phyloP scores from a whole-genome alignment of 176 grass and related monocot species.

The Phragmites australis region DNA sequence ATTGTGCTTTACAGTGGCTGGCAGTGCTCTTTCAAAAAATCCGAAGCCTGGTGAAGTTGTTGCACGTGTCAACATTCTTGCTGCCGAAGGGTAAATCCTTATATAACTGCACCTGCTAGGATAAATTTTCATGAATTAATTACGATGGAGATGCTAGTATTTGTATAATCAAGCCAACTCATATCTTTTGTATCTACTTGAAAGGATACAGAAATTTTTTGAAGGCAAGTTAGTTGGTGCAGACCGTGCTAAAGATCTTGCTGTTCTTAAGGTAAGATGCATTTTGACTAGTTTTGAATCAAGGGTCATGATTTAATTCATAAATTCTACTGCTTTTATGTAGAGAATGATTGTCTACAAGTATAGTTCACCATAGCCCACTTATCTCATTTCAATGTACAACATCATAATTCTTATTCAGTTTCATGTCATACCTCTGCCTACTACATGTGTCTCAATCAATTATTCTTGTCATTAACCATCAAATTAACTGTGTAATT shows the following conservation, averaged over 20 bases:
- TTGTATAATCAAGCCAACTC: slow-evolving; percentile 20
- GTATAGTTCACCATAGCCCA: neutral
- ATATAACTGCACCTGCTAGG: slow-evolving; percentile 9
- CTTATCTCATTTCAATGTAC: slow-evolving; percentile 14
- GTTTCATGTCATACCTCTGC: neutral
- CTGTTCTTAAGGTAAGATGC: slow-evolving; percentile 72
- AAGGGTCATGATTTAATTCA: neutral
- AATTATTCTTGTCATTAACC: neutral
- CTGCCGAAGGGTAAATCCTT: slow-evolving; percentile 73
- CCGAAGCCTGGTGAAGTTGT: slow-evolving; percentile 78
- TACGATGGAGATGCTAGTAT: neutral
- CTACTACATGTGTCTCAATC: neutral
- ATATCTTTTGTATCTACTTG: slow-evolving; percentile 29
- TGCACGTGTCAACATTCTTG: slow-evolving; percentile 94
- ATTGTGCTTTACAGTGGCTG: slow-evolving; percentile 57
- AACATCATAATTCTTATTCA: neutral
- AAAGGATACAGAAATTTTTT: slow-evolving; percentile 95
- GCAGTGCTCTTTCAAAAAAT: slow-evolving; percentile 89
- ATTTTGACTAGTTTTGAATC: slow-evolving; percentile 33
- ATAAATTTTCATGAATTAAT: slow-evolving; percentile 23
- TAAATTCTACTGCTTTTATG: neutral
- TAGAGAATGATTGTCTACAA: neutral
- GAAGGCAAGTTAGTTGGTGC: slow-evolving; percentile 94
- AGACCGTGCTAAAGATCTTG: slow-evolving; percentile 87
- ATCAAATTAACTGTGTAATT: slow-evolving; percentile 9